These are phyloP conservation scores for Ceratocystis cacaofunesta DNA, from an alignment of 2,329 filamentous ascomycete species.

Conservation along the genomic window DNA sequence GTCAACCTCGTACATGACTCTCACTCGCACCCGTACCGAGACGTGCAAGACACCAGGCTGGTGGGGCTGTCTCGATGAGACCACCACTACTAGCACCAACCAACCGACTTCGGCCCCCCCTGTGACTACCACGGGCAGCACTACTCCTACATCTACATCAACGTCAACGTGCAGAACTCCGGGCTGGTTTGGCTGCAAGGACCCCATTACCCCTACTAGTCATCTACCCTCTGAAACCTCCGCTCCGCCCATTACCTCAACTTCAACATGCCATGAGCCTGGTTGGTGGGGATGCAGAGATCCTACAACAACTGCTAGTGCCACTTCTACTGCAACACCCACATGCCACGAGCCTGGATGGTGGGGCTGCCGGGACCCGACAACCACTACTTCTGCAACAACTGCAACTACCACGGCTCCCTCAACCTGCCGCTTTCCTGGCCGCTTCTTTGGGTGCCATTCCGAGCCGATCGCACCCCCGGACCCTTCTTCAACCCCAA, in stretches of 20 bases:
- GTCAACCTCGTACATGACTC: conserved; percentile 29
- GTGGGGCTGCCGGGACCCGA: conserved; percentile 47
- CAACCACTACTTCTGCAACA: conserved; percentile 25
- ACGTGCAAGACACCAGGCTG: conserved; percentile 87
- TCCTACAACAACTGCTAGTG: conserved; percentile 23
- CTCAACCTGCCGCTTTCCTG: conserved; percentile 31
- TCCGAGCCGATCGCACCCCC: conserved; percentile 25
- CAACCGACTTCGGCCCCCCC: conserved; percentile 22
- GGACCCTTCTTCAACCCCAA: conserved; percentile 20
- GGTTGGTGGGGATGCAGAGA: conserved; percentile 19
- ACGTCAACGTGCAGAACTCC: conserved; percentile 46
- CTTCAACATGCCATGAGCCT: conserved; percentile 17
- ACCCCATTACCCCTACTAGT: conserved; percentile 27
- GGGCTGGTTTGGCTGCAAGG: conserved; percentile 54
- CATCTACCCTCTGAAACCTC: conserved; percentile 23
- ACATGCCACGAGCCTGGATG: conserved; percentile 49
- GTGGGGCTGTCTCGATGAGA: conserved; percentile 67
- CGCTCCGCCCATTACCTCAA: conserved; percentile 20
- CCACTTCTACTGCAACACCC: conserved; percentile 32
- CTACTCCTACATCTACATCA: conserved; percentile 30
- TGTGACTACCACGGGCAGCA: conserved; percentile 20
- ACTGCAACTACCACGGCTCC: conserved; percentile 18
- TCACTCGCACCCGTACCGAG: conserved; percentile 62
- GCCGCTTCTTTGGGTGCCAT: conserved; percentile 35
- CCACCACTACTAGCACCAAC: conserved; percentile 30